Evolutionary conservation across 495 filamentous ascomycete species (phyloP), one percentile per base, ranked within the genome.

Genomic region (Hypoxylon rickii): DNA sequence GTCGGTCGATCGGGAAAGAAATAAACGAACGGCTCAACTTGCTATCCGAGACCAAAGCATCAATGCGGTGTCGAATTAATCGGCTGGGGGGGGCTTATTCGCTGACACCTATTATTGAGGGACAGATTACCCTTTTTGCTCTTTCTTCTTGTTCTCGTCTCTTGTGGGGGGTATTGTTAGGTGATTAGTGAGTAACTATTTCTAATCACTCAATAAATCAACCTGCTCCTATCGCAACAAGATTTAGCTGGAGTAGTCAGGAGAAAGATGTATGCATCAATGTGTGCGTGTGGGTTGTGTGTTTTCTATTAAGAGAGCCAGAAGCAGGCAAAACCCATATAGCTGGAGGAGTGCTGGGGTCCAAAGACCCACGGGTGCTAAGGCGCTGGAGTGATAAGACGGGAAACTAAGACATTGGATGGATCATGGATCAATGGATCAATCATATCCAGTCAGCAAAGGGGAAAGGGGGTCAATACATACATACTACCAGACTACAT

Each of bases 31-130:
- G 54, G 44, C 38, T 58, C 53, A 37, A 63, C 43, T 48, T 49
- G 31, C 58, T 48, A 63, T 58, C 59, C 59, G 59, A 63, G 57
- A 63, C 53, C 48, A 44, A 61, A 56, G 42, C 51, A 56, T 61
- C 43, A 61, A 61, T 61, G 58, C 58, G 29, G 42, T 55, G 17
- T 44, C 54, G 26, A 55, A 33, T 29, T 42, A 22, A 51, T 42
- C 13, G 37, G 24, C 10, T 10, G 24, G 24, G 24, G 4, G 4
- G 44, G 20, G 15, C 12, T 43, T 18, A 46, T 45, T 13, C 41
- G 11, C 31, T 59, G 29, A n/a, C 38, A 37, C 32, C 13, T n/a
- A n/a, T n/a, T n/a, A n/a, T n/a, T n/a, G n/a, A n/a, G n/a, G n/a
- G n/a, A n/a, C n/a, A n/a, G n/a, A n/a, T n/a, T n/a, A n/a, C n/a